phyloP scores from a whole-genome alignment of 2,329 filamentous ascomycete genomes.

The Massarina eburnea region DNA sequence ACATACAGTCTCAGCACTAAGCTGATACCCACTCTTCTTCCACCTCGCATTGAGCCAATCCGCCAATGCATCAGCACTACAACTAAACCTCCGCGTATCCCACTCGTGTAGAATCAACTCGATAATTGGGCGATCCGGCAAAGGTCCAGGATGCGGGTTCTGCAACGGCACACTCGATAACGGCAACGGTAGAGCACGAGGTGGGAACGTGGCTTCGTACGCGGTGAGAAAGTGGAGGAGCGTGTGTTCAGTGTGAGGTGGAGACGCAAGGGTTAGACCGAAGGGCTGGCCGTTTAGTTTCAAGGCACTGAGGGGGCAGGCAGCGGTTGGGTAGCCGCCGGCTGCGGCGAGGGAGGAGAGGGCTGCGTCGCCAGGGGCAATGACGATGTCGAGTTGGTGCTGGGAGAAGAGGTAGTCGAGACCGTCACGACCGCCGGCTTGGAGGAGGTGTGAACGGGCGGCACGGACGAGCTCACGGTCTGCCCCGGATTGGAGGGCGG shows the following conservation, averaged over 20 bases:
- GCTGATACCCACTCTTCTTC: constrained; percentile 38
- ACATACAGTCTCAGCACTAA: constrained; percentile 38
- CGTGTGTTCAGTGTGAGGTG: constrained; percentile 33
- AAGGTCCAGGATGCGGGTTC: constrained; percentile 24
- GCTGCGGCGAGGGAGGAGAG: constrained; percentile 39
- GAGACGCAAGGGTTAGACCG: constrained; percentile 35
- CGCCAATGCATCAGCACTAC: constrained; percentile 34
- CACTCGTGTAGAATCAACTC: constrained; percentile 39
- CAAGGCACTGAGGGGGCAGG: constrained; percentile 35
- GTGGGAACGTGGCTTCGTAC: constrained; percentile 40
- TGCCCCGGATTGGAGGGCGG: constrained; percentile 27
- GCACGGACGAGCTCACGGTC: constrained; percentile 27
- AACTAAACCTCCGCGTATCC: constrained; percentile 36
- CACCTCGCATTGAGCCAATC: constrained; percentile 39
- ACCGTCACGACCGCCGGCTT: constrained; percentile 33
- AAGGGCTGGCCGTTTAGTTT: constrained; percentile 42
- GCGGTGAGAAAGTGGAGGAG: constrained; percentile 41
- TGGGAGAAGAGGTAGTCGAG: constrained; percentile 35
- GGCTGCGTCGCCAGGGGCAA: constrained; percentile 38
- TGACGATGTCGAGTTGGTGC: constrained; percentile 35
- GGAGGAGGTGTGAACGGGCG: constrained; percentile 30
- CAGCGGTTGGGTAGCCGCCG: constrained; percentile 40
- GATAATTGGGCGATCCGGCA: constrained; percentile 37
- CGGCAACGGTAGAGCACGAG: constrained; percentile 33
- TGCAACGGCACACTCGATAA: constrained; percentile 30